Conservation (phyloP, 805 yeast species). For the Metschnikowia anglica region DNA sequence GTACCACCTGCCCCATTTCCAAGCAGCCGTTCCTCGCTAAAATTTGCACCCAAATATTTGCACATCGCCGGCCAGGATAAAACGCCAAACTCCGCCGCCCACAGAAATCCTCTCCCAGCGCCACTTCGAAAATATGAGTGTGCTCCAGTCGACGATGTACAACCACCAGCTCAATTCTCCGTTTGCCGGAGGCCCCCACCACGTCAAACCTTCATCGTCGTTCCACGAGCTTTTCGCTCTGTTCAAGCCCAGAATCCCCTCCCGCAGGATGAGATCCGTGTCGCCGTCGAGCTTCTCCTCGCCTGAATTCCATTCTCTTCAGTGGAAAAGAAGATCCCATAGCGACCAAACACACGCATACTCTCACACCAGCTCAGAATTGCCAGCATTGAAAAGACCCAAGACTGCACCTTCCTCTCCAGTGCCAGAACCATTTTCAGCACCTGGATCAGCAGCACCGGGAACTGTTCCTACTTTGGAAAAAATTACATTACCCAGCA, state of each 20-base stretch:
- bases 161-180: conserved; percentile 29
- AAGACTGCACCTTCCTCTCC: conserved; percentile 17
- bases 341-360: conserved; percentile 21
- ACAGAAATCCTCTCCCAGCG: too few relatives aligned
- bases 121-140: conserved; percentile 38
- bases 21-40: neutral
- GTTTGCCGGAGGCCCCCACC: conserved; percentile 25
- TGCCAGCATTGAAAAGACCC: conserved; percentile 9
- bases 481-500: conserved; percentile 32
- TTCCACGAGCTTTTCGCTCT: conserved; percentile 33
- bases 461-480: neutral
- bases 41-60: neutral
- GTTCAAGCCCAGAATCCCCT: conserved; percentile 24
- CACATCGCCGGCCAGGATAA: too few relatives aligned
- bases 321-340: conserved; percentile 29
- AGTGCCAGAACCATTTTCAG: neutral
- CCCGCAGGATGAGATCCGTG: conserved; percentile 13
- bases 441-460: neutral
- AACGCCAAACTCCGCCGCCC: too few relatives aligned
- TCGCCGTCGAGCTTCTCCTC: conserved; percentile 10
- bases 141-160: conserved; percentile 31
- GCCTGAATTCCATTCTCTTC: conserved; percentile 2
- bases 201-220: conserved; percentile 34
- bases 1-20: too few relatives aligned
- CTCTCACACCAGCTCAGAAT: neutral